Base-by-base conservation (phyloP, 768 basidiomycete genomes). In the Collybiopsis luxurians region DNA sequence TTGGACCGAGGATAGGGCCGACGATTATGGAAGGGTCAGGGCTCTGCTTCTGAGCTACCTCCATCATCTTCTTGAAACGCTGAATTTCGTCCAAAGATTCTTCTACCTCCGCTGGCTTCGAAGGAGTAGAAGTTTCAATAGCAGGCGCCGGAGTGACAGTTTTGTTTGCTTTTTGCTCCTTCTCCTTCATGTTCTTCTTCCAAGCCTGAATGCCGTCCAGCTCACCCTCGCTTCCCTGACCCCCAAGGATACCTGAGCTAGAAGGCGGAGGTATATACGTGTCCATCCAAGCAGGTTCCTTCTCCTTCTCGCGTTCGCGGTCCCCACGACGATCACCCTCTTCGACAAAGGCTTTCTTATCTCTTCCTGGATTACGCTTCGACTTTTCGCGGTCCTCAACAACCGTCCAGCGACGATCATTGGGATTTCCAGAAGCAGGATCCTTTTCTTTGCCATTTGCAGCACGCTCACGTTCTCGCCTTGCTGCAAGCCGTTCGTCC, bases 231-330 rank as follows among this genome's bases (percentile, higher is more conserved):
- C 71, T 69, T 30, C 73, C 74, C 58, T 81, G 80, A 7, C 82
- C 82, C 17, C 89, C 87, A 53, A 90, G 75, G 53, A 90, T 84
- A 13, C 86, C 88, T 46, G 75, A 73, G 30, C 72, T 73, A 17
- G 82, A 68, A 23, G 78, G 78, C 50, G 73, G 78, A 12, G 90
- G 90, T 59, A 92, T 79, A 66, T 91, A 92, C 19, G 89, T 85
- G 61, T 92, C 92, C 91, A 94, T 94, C 91, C 91, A 94, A 17
- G 91, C 91, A 23, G 91, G 92, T 66, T 93, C 92, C 64, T 89
- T 91, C 74, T 94, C 92, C 63, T 82, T 84, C 34, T 51, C 50
- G 31, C 31, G 31, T 61, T 85, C 85, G 55, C 79, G 77, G 50
- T 86, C 81, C 28, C 80, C 75, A 52, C 82, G 83, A 60, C 74